Evolutionary conservation across 805 yeast genomes (phyloP).

Genomic region (Zygosaccharomyces bailii): DNA sequence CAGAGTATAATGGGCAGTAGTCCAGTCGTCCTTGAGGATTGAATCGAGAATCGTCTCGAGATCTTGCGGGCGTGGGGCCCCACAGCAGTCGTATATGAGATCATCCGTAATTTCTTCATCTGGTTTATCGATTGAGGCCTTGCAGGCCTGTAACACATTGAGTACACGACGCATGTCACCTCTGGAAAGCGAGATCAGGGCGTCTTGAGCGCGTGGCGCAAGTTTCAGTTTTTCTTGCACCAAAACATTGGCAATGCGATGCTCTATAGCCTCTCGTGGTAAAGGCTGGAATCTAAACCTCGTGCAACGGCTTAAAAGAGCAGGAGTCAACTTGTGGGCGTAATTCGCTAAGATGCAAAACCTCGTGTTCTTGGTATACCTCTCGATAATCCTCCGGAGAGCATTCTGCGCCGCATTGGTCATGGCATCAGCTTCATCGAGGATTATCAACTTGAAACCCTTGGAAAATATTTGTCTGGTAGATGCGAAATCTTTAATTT

Average conservation of each 20-base stretch:
- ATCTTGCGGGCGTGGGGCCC: slow-evolving; percentile 90
- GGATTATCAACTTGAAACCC: slow-evolving; percentile 84
- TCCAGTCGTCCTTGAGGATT: slow-evolving; percentile 84
- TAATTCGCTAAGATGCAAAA: slow-evolving; percentile 95
- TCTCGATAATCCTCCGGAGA: slow-evolving; percentile 75
- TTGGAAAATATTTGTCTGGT: slow-evolving; percentile 87
- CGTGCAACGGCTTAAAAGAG: slow-evolving; percentile 90
- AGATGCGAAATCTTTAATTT: slow-evolving; percentile 92
- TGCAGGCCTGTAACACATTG: slow-evolving; percentile 91
- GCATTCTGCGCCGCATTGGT: slow-evolving; percentile 84
- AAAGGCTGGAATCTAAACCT: slow-evolving; percentile 90
- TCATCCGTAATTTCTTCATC: slow-evolving; percentile 56
- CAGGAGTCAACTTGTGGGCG: slow-evolving; percentile 93
- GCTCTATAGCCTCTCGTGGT: slow-evolving; percentile 59
- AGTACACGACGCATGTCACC: slow-evolving; percentile 97
- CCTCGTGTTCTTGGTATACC: slow-evolving; percentile 90
- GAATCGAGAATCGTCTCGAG: slow-evolving; percentile 72
- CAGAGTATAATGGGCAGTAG: slow-evolving; percentile 65
- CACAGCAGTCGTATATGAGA: slow-evolving; percentile 90
- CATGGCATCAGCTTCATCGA: slow-evolving; percentile 97
- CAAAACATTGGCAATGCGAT: slow-evolving; percentile 66
- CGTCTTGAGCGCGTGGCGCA: slow-evolving; percentile 53
- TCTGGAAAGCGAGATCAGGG: slow-evolving; percentile 68
- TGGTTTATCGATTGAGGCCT: slow-evolving; percentile 60
- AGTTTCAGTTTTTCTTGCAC: slow-evolving; percentile 62